Percentiles rank a stretch among this genome's conserved stretches.
Evolutionary conservation across 164 flowering plant species (phyloP).

Genomic region (Macadamia tetraphylla): DNA sequence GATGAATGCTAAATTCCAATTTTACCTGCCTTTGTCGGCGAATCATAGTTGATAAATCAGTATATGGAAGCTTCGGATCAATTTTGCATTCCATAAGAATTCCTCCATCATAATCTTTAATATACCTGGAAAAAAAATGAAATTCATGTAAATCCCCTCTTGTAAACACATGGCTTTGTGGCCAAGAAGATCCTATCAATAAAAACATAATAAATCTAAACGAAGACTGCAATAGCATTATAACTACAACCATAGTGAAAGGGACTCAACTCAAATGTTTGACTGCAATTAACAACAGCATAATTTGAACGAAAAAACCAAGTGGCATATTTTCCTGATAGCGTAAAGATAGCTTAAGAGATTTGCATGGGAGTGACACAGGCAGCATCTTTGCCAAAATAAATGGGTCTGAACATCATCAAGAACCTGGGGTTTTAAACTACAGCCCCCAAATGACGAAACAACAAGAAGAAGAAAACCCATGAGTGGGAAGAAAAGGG

Average conservation of each 20-base stretch:
- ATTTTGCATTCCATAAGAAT: slow-evolving; percentile 97
- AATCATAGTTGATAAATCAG: slow-evolving; percentile 90
- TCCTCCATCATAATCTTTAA: slow-evolving; percentile 98
- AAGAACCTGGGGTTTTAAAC: too few species aligned
- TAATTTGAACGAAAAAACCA: not conserved
- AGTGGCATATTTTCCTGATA: too few species aligned
- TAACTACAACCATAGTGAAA: too few species aligned
- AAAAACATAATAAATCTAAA: too few species aligned
- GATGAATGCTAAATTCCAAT: too few species aligned
- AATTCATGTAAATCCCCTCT: not conserved
- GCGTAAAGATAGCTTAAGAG: not conserved
- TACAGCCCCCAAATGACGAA: too few species aligned
- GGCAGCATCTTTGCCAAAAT: too few species aligned
- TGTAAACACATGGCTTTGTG: not conserved
- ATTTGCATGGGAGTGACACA: too few species aligned
- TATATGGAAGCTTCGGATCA: slow-evolving; percentile 96
- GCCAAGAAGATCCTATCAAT: not conserved
- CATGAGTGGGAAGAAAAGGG: too few species aligned
- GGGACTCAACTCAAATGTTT: not conserved
- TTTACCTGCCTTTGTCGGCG: slow-evolving; percentile 83
- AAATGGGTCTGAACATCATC: too few species aligned
- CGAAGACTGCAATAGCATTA: not conserved
- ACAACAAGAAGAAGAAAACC: too few species aligned
- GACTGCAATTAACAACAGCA: not conserved
- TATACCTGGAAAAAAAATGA: slow-evolving; percentile 49